Base-by-base conservation (phyloP, 2,329 filamentous ascomycete genomes). In the Ophiocordyceps camponoti-saundersi region DNA sequence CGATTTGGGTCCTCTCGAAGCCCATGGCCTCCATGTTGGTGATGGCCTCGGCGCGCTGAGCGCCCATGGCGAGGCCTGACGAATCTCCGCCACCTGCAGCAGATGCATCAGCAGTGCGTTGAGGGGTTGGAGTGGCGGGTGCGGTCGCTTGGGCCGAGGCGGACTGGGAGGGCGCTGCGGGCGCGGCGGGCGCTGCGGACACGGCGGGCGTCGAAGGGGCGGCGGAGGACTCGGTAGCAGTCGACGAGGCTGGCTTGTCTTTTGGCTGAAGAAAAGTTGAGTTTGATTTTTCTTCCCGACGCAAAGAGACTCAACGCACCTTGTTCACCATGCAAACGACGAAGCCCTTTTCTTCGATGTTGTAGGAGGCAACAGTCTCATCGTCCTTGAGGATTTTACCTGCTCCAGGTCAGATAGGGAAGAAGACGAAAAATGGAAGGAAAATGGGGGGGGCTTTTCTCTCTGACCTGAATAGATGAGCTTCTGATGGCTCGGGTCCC, bases 291-390 rank as follows among this genome's bases (percentile, higher is more conserved):
- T 7, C n/a, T 18, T 23, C 21, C 6, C 10, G 13, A 16, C 11
- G 7, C 3, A 8, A 7, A 2, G 42, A 13, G 22, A 8, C 29
- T 23, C 16, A 1, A 46, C 65, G 52, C 70, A 94, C 89, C 85
- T 96, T 96, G 62, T 86, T 87, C 57, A 94, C 82, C 80, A 98
- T 95, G 71, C 92, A 98, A 50, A 98, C 92, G 58, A 98, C 88
- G 64, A 96, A 98, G 36, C 92, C 92, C 75, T 96, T 98, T 76
- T 96, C 92, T 68, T 98, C 90, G 53, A 98, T 96, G 68, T 87
- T 95, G 72, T 96, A 96, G 40, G 85, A 89, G 65, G 88, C 87
- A 56, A 98, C 85, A 2, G 89, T 95, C 61, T 95, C 92, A 51
- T 88, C 87, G 82, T 98, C 90, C 68, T 95, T 90, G 54, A 98